Conservation (phyloP, 2,329 filamentous ascomycete species). For the Aspergillus sp. region DNA sequence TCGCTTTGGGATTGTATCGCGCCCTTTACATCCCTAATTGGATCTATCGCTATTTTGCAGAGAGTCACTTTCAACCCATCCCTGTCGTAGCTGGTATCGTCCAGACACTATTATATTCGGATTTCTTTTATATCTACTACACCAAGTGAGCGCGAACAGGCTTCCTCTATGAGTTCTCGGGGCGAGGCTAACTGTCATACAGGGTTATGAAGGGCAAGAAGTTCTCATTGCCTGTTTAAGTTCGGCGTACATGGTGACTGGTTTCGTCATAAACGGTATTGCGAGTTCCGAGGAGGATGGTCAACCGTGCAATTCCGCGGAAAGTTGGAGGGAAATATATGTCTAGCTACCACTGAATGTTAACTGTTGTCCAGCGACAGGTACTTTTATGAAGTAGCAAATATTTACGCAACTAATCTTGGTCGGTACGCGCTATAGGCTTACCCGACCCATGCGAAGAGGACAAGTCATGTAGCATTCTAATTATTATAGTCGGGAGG, state of each 20-base stretch:
- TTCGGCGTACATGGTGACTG: neutral
- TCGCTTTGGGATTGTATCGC: constrained; percentile 86
- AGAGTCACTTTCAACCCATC: constrained; percentile 81
- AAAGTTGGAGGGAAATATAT: neutral
- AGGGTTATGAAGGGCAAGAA: constrained; percentile 81
- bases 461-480: neutral
- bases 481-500: neutral
- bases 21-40: constrained; percentile 98
- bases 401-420: neutral
- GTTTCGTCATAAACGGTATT: neutral
- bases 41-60: constrained; percentile 85
- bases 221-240: constrained; percentile 78
- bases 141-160: constrained; percentile 66
- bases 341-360: neutral
- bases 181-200: constrained; percentile 7
- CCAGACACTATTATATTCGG: constrained; percentile 93
- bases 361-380: neutral
- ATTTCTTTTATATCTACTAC: constrained; percentile 99
- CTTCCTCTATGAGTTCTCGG: neutral
- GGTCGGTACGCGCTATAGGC: no score
- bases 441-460: neutral
- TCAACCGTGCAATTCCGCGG: neutral
- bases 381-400: neutral
- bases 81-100: constrained; percentile 85
- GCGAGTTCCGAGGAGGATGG: neutral